Base-by-base conservation (phyloP, 345 rosid genomes). In the Mercurialis annua region DNA sequence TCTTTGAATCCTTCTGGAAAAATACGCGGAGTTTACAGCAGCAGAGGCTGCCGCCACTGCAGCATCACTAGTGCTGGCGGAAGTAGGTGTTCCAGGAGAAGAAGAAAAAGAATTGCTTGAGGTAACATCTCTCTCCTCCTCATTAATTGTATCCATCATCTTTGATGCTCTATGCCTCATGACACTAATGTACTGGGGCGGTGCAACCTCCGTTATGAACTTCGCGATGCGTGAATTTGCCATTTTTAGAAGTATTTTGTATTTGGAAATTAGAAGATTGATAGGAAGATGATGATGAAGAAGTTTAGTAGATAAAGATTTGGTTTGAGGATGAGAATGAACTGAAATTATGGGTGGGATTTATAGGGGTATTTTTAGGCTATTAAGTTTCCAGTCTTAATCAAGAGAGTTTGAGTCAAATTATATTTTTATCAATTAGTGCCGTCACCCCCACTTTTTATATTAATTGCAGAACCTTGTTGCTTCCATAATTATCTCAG, bases 171-270 rank as follows among this genome's bases (percentile, higher is more conserved):
- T 78, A 34, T 68, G 81, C 81, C 99, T 80, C 78, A 83, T 79
- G 65, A 94, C 95, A 64, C 70, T 82, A 29, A 87, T 79, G 30
- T 84, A 82, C 57, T 84, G 96, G 4, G 96, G 92, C 12, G 98
- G 98, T 3, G 96, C 96, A 73, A 84, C 94, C 83, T 92, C 97
- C 42, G 83, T 81, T 10, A 87, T 68, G 62, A 88, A 87, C 80
- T 87, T 88, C 6, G 90, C 79, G 0, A 85, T 50, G 62, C 90
- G 67, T 3, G 92, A 71, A 70, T 54, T 92, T 12, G 89, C 92
- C 98, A 90, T 90, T 53, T 71, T 43, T 10, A 56, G 8, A 2
- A 26, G 24, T 59, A 30, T 38, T 50, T 31, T 26, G 62, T 44
- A 40, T 48, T 29, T 55, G 27, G 0, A 36, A 64, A 34, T 9